Evolutionary conservation across 306 rosid genomes (phyloP), one percentile per base, ranked within the genome.

Genomic region (Lathyrus aphaca): DNA sequence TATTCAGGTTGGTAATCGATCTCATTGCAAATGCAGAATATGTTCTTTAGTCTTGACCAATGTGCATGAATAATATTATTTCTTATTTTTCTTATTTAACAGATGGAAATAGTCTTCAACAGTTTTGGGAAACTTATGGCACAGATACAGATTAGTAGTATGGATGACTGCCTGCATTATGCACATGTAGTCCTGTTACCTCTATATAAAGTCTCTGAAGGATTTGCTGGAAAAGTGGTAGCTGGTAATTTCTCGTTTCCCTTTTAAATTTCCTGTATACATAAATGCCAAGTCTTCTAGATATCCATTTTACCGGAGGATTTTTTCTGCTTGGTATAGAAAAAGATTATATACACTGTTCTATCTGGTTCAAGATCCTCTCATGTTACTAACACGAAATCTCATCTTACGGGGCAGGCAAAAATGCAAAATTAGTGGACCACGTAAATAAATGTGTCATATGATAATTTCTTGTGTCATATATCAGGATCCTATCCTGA

Each of bases 31-130:
- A 51, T n/a, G n/a, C n/a, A n/a, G n/a, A n/a, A n/a, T 45, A 18
- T 43, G 69, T 45, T 54, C 30, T 58, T 25, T 57, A 67, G 25
- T 55, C 65, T 76, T 38, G 46, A 30, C 43, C 48, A 64, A 60
- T 65, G 53, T 64, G 15, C 76, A 15, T 46, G 27, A 40, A 46
- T 69, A 16, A 76, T 58, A 23, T 15, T 58, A 5, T 35, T 73
- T 79, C 40, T 8, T 71, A 13, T 27, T 73, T 75, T 39, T 18
- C 72, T 79, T 85, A 65, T 57, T 81, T 27, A 44, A 39, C 89
- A 93, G 98, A 90, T 86, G 96, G 84, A 72, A 58, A 82, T 85
- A 54, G 87, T 90, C 81, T 88, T 90, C 79, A 74, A 84, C 74
- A 70, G 88, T 85, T 93, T 81, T 53, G 39, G 76, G 37, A 79